Base-by-base conservation (phyloP, 768 basidiomycete species). In the Gelatoporia subvermispora region DNA sequence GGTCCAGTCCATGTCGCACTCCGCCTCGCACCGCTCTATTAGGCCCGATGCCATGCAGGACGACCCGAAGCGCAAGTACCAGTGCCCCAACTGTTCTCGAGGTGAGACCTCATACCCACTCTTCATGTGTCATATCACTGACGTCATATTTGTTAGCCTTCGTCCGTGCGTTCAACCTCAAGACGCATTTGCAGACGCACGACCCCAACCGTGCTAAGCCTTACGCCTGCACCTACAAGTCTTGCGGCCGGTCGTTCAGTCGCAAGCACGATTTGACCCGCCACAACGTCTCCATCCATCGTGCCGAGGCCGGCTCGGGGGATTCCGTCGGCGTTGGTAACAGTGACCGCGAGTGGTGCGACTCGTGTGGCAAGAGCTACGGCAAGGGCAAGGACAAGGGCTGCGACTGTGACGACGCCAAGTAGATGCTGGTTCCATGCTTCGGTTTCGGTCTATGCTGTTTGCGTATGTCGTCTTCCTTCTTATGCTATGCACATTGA, bases 141-240 rank as follows among this genome's bases (percentile, higher is more conserved):
- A 43, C 53, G 47, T 41, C 51, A 47, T 50, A 44, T 49, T 35
- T 53, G 47, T 18, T 50, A 88, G 94, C 88, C 1, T 97, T 97
- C 58, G 93, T 93, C 10, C 76, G 93, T 22, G 92, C 92, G 2
- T 96, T 89, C 68, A 97, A 97, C 60, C 69, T 97, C 49, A 97
- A 97, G 73, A 94, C 93, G 0, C 93, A 96, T 66, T 84, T 89
- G 78, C 86, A 87, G 21, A 97, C 93, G 3, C 93, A 97, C 67
- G 91, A 95, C 64, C 93, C 94, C 20, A 84, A 90, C 66, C 78
- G 93, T 51, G 70, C 85, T 43, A 97, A 95, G 71, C 91, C 92
- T 4, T 87, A 91, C 63, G 77, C 84, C 39, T 97, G 93, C 66
- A 87, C 85, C 37, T 89, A 95, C 67, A 73, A 78, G 37, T 79